Evolutionary conservation across 2,329 filamentous ascomycete genomes (phyloP), one percentile per base, ranked within the genome.

Genomic region (Claviceps cyperi): DNA sequence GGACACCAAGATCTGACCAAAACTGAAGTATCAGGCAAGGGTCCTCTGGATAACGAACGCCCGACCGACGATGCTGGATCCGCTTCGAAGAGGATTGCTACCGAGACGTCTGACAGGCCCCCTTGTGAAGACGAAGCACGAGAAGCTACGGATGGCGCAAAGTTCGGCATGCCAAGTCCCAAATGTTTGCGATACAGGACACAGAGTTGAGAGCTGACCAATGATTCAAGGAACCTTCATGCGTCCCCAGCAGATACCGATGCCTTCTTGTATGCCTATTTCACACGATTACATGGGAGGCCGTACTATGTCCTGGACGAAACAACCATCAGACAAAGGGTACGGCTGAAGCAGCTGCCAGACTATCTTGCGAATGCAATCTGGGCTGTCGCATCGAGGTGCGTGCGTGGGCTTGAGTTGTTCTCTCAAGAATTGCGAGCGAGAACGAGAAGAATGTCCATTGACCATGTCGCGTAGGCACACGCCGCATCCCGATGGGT

Each of bases 291-390:
- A 39, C 87, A 94, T 62, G 84, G 83, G 47, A 91, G 89, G 60
- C 86, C 87, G 1, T 92, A 84, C 56, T 80, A 86, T 59, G 82
- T 94, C 48, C 71, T 94, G 3, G 86, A 94, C 60, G 87, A 94
- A 64, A 72, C 81, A 0, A 79, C 77, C 0, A 81, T 85, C 9
- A 76, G 87, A 50, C 85, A 90, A 64, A 75, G 81, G 22, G 68
- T 88, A 54, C 82, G 86, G 56, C 66, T 81, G 9, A 81, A 81
- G 46, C 82, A 86, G 58, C 67, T 91, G 4, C 75, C 78, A 3
- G 57, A 60, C 22, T 77, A 74, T 56, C 65, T 81, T 41, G 62
- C 75, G 6, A 68, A 74, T 58, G 75, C 77, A 8, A 76, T 83
- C 47, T 82, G 75, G 56, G 78, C 79, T 15, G 72, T 84, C 46